Conservation (phyloP, 1,284 basidiomycete genomes). For the Meripilus lineatus region DNA sequence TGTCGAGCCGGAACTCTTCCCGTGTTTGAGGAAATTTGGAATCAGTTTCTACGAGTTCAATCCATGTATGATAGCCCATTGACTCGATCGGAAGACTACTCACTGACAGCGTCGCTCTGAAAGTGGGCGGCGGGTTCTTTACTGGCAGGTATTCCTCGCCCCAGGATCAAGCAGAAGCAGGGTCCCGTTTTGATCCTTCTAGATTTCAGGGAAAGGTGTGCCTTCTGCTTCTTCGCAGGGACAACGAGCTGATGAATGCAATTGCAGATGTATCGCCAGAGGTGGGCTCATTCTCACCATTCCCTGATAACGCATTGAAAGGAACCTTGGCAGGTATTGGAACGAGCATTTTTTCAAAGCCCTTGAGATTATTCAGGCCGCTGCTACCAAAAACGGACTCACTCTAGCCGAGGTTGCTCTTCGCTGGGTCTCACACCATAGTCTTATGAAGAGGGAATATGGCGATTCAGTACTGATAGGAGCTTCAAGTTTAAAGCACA, state of each 20-base stretch:
- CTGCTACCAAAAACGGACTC: conserved; percentile 36
- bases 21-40: conserved; percentile 57
- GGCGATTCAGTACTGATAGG: conserved; percentile 50
- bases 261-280: conserved; percentile 22
- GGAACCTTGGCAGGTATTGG: conserved; percentile 32
- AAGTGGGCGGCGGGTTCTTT: conserved; percentile 36
- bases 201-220: conserved; percentile 27
- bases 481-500: conserved; percentile 44
- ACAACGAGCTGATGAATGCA: conserved; percentile 16
- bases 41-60: conserved; percentile 60
- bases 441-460: conserved; percentile 39
- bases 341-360: conserved; percentile 47
- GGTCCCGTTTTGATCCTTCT: conserved; percentile 35
- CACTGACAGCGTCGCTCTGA: neutral
- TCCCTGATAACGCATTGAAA: neutral
- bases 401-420: conserved; percentile 46
- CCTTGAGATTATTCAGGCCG: conserved; percentile 32
- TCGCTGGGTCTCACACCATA: conserved; percentile 51
- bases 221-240: neutral
- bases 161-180: conserved; percentile 28
- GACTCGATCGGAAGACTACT: too few species aligned
- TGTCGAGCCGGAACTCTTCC: conserved; percentile 59
- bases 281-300: conserved; percentile 10
- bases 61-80: conserved; percentile 28
- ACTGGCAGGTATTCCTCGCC: conserved; percentile 29